Conservation (phyloP, 2,329 filamentous ascomycete genomes). For the Didymella pinodella region DNA sequence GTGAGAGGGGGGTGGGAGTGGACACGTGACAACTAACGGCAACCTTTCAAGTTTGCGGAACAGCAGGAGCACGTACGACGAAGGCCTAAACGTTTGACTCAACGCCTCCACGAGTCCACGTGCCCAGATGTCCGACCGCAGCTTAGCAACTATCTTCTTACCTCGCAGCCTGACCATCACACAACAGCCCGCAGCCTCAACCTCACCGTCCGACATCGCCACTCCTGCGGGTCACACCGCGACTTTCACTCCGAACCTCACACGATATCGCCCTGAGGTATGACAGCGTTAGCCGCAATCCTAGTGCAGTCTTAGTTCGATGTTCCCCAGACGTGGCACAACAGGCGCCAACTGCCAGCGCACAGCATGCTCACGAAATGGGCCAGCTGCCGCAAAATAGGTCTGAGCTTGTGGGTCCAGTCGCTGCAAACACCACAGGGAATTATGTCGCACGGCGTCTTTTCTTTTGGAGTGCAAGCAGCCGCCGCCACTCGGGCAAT, state of each 20-base stretch:
- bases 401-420: slow-evolving; percentile 14
- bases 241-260: slow-evolving; percentile 29
- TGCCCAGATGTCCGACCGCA: slow-evolving; percentile 5
- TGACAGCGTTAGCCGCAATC: slow-evolving; percentile 18
- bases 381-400: slow-evolving; percentile 16
- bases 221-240: slow-evolving; percentile 27
- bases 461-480: slow-evolving; percentile 8
- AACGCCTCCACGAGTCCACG: slow-evolving; percentile 19
- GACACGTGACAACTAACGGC: background rate
- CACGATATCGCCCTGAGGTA: slow-evolving; percentile 29
- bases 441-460: slow-evolving; percentile 12
- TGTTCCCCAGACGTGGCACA: slow-evolving; percentile 39
- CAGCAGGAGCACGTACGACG: background rate
- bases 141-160: background rate
- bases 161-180: slow-evolving; percentile 4
- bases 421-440: slow-evolving; percentile 23
- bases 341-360: slow-evolving; percentile 37
- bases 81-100: slow-evolving; percentile 7
- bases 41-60: background rate
- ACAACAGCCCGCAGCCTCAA: slow-evolving; percentile 12
- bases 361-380: slow-evolving; percentile 27
- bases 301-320: slow-evolving; percentile 27
- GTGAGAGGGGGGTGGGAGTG: no score
- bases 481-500: slow-evolving; percentile 11
- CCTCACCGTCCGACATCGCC: slow-evolving; percentile 7